Conservation (phyloP, 257 asterid genomes). For the Solanum boliviense region DNA sequence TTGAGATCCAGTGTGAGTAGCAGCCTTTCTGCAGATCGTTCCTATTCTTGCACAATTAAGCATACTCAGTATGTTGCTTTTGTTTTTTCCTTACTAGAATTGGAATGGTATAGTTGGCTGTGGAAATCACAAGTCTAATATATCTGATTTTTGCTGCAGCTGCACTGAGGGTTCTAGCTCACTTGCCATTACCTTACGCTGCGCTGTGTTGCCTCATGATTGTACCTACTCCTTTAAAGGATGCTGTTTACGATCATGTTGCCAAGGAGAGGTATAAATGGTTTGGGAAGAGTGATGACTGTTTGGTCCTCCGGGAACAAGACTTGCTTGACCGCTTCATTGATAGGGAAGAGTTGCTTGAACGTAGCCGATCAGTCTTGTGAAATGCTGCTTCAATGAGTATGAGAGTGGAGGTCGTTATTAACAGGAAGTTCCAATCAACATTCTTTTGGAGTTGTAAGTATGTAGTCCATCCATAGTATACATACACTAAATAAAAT, state of each 20-base stretch:
- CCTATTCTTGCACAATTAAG: not conserved
- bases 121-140: not conserved
- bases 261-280: conserved; percentile 67
- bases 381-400: not conserved
- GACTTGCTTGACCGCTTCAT: conserved; percentile 78
- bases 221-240: conserved; percentile 75
- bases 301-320: conserved; percentile 68
- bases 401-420: not conserved
- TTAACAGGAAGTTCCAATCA: not conserved
- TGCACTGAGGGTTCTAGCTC: conserved; percentile 63
- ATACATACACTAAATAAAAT: no score
- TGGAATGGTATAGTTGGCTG: not conserved
- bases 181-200: conserved; percentile 72
- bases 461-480: not conserved
- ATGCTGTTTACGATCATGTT: conserved; percentile 64
- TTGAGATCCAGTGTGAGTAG: not conserved
- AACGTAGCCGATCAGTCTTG: conserved; percentile 27
- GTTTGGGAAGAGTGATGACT: conserved; percentile 69
- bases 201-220: conserved; percentile 48
- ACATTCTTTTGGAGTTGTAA: not conserved
- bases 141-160: conserved; percentile 37
- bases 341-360: conserved; percentile 70
- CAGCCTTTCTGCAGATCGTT: not conserved
- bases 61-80: not conserved
- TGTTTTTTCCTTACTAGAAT: not conserved